Percentiles rank a stretch among this genome's conserved stretches.
Conservation (phyloP, 306 rosid genomes). For the Cicer arietinum region DNA sequence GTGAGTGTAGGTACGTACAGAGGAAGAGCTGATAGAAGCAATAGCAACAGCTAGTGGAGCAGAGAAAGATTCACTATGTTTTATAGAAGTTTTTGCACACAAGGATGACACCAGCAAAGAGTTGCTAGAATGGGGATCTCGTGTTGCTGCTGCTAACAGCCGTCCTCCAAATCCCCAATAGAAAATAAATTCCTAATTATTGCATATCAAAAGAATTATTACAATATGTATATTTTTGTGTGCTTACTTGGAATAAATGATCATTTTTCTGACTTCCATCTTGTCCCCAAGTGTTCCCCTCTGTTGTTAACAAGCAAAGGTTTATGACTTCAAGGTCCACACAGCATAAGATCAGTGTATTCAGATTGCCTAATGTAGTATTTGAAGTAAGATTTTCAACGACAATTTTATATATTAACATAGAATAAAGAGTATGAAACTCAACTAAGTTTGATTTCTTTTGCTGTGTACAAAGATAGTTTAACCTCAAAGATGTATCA, state of each 20-base stretch:
- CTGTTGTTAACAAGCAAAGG: slow-evolving; percentile 21
- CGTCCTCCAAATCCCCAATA: slow-evolving; percentile 92
- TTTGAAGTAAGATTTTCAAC: too few species aligned
- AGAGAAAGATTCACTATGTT: slow-evolving; percentile 70
- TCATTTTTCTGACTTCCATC: background rate
- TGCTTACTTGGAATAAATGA: slow-evolving; percentile 32
- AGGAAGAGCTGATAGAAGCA: slow-evolving; percentile 73
- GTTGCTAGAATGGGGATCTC: slow-evolving; percentile 93
- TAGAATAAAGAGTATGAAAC: too few species aligned
- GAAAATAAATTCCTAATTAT: background rate
- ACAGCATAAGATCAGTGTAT: too few species aligned
- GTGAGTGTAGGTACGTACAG: slow-evolving; percentile 68
- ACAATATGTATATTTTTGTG: background rate
- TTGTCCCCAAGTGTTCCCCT: background rate
- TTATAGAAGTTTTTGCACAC: slow-evolving; percentile 76
- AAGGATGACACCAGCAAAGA: slow-evolving; percentile 94
- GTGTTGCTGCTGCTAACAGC: slow-evolving; percentile 85
- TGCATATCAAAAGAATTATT: background rate
- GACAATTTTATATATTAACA: too few species aligned
- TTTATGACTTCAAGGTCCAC: too few species aligned
- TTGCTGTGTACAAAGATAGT: too few species aligned
- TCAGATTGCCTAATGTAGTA: too few species aligned
- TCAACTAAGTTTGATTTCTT: too few species aligned
- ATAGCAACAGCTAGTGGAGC: slow-evolving; percentile 58
- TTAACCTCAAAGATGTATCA: too few species aligned